phyloP scores from a whole-genome alignment of 495 filamentous ascomycete genomes.

The Beverwykella pulmonaria region DNA sequence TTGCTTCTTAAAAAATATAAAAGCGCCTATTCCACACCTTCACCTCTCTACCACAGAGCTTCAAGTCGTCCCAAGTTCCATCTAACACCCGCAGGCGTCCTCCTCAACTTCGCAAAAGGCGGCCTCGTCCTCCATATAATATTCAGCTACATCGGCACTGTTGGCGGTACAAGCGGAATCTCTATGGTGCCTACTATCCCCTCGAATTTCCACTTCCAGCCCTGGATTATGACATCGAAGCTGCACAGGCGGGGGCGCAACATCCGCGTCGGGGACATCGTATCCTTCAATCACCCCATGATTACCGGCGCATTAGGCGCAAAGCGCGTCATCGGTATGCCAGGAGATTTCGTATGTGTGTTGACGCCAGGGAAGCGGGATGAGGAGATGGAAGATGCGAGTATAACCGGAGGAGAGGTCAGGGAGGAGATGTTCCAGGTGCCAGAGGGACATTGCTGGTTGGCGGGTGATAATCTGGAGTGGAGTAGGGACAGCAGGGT shows the following conservation, averaged over 20 bases:
- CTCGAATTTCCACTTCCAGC: slow-evolving; percentile 3
- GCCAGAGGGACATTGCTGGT: slow-evolving; percentile 85
- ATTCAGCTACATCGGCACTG: slow-evolving; percentile 35
- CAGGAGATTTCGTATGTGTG: slow-evolving; percentile 84
- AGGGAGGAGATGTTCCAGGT: slow-evolving; percentile 57
- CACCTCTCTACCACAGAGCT: no score
- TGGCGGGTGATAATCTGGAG: slow-evolving; percentile 82
- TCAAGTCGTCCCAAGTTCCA: no score
- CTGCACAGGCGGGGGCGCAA: slow-evolving; percentile 67
- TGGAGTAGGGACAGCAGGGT: slow-evolving; percentile 82
- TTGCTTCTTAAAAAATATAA: no score
- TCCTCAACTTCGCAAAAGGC: slow-evolving; percentile 12
- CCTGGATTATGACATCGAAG: slow-evolving; percentile 53
- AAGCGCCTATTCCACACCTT: no score
- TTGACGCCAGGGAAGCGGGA: slow-evolving; percentile 56
- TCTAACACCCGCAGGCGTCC: not conserved
- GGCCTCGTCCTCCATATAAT: slow-evolving; percentile 35
- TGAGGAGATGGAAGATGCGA: not conserved
- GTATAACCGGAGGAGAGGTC: slow-evolving; percentile 54
- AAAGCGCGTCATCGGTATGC: slow-evolving; percentile 85
- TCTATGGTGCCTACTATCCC: slow-evolving; percentile 45
- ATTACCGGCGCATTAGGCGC: slow-evolving; percentile 51
- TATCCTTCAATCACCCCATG: slow-evolving; percentile 75
- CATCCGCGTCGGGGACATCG: slow-evolving; percentile 78
- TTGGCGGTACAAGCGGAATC: slow-evolving; percentile 32